phyloP scores from a whole-genome alignment of 768 basidiomycete genomes.

The Tulasnella sp. region DNA sequence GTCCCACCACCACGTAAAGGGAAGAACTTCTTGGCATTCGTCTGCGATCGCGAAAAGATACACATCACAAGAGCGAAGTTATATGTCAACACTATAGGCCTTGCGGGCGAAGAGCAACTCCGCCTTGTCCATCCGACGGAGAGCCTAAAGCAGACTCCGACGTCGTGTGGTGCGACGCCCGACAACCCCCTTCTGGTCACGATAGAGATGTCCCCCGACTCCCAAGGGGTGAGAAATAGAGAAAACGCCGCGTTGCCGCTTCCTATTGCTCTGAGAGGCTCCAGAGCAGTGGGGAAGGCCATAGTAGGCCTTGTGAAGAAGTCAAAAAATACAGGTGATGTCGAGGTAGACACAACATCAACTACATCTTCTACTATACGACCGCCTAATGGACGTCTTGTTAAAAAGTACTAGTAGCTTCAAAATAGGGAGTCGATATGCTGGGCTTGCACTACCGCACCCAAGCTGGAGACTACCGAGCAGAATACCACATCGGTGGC shows the following conservation, averaged over 20 bases:
- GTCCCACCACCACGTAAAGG: slow-evolving; percentile 15
- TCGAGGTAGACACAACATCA: not conserved
- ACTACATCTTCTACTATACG: not conserved
- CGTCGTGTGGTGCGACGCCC: not conserved
- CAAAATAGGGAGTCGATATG: not conserved
- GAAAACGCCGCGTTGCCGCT: slow-evolving; percentile 1
- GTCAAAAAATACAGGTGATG: not conserved
- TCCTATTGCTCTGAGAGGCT: not conserved
- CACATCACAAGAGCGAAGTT: slow-evolving; percentile 9
- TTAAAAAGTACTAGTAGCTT: not conserved
- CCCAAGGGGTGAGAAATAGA: not conserved
- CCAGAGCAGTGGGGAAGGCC: not conserved
- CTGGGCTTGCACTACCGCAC: not conserved
- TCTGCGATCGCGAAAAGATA: slow-evolving; percentile 25
- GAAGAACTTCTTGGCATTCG: slow-evolving; percentile 14
- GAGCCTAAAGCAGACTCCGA: not conserved
- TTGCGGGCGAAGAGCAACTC: not conserved
- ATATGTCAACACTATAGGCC: slow-evolving; percentile 6
- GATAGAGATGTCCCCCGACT: slow-evolving; percentile 3
- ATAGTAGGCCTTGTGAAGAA: not conserved
- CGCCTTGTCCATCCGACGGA: not conserved
- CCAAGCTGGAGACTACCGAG: not conserved
- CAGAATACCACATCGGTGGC: not conserved
- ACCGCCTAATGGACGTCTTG: not conserved
- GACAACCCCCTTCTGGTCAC: slow-evolving; percentile 18